Evolutionary conservation across 495 filamentous ascomycete species (phyloP), one percentile per base, ranked within the genome.

Genomic region (Choiromyces venosus): DNA sequence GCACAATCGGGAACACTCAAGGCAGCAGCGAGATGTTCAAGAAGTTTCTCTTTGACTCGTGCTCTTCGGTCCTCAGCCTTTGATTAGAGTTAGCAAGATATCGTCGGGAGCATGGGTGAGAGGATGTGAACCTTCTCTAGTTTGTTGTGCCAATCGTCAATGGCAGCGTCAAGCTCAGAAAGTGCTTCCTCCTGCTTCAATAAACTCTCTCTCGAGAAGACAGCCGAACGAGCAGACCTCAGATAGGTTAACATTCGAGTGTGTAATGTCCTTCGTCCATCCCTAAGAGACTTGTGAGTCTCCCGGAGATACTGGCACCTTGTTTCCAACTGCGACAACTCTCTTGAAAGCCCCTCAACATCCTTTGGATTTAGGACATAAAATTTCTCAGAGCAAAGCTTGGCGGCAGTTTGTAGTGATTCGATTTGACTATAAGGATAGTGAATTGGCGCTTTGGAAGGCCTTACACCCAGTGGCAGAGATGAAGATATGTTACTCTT

Each of bases 101-200:
- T 19, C 40, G 8, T 21, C 29, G 46, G 37, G 37, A 37, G 35
- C 29, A 18, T 39, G 18, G 0, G 33, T 35, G 9, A 66, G 21
- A 4, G 52, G 25, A 37, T 42, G 35, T 18, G n/a, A 69, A 80
- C 79, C 52, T 78, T 87, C 75, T 92, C 91, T 5, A 92, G 86
- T 80, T 92, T 92, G 74, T 73, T 82, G 37, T 91, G 86, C 89
- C 91, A 93, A 76, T 91, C 89, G 75, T 92, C 91, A 74, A 93
- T 92, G 36, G 88, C 88, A n/a, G 84, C 80, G 75, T 93, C 90
- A 25, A 92, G 86, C 76, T 91, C 90, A 2, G 86, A 86, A 35
- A 93, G 84, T 10, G 90, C 88, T 80, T 92, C 90, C 79, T 92
- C 90, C 78, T 93, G 91, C 82, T 89, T 91, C 71, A 92, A 84